phyloP scores from a whole-genome alignment of 208 protist species.

The Angomonas desouzai region DNA sequence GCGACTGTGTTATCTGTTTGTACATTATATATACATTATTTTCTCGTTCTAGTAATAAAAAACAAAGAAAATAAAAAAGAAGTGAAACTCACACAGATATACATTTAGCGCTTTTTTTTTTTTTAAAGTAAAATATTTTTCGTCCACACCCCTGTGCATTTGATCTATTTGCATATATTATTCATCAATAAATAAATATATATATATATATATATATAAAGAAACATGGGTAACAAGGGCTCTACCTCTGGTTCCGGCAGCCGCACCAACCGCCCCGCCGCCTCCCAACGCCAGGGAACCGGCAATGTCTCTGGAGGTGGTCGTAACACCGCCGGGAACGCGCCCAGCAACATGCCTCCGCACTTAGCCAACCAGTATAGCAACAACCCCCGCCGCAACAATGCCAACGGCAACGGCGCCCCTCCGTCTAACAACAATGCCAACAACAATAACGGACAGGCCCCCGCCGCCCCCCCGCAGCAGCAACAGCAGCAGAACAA shows the following conservation, averaged over 20 bases:
- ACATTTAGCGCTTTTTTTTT: slow-evolving; percentile 8
- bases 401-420: slow-evolving; percentile 25
- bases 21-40: slow-evolving; percentile 11
- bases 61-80: slow-evolving; percentile 5
- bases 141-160: too few species aligned
- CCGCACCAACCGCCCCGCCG: neutral
- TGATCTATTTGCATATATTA: too few species aligned
- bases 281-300: slow-evolving; percentile 3
- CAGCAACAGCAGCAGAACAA: slow-evolving; percentile 20
- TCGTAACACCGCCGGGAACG: slow-evolving; percentile 9
- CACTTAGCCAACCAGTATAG: slow-evolving; percentile 73
- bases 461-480: slow-evolving; percentile 13
- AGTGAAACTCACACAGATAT: slow-evolving; percentile 7
- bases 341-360: slow-evolving; percentile 52
- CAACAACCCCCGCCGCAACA: slow-evolving; percentile 28
- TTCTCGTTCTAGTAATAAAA: neutral
- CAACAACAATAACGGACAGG: slow-evolving; percentile 14
- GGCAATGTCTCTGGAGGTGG: neutral
- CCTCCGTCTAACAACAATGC: slow-evolving; percentile 18
- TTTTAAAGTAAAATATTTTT: too few species aligned
- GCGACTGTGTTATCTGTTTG: slow-evolving; percentile 16
- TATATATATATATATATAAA: slow-evolving; percentile 6
- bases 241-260: slow-evolving; percentile 6
- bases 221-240: slow-evolving; percentile 14
- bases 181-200: too few species aligned